Base-by-base conservation (phyloP, 306 rosid genomes). In the Castanospermum australe region DNA sequence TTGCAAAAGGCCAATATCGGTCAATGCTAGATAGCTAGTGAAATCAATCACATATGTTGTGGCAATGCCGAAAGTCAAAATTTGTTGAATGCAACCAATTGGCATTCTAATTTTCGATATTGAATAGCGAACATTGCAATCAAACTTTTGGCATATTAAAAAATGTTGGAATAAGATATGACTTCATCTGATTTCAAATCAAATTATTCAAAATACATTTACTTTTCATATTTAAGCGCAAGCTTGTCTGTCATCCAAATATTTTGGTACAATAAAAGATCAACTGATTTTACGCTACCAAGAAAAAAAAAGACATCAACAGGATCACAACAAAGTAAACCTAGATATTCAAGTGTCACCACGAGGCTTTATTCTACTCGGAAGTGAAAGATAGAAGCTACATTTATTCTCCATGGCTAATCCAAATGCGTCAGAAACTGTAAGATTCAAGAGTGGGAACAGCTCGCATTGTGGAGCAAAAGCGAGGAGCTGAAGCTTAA, bases 401-500 rank as follows among this genome's bases (percentile, higher is more conserved):
- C 36, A 41, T 50, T 50, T 33, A 51, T 71, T 47, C 73, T 21
- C 4, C 38, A 45, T 25, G 48, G 12, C 21, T 10, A 35, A 70
- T 21, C 22, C 6, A 67, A 42, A 42, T 2, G 55, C 10, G 0
- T 3, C 14, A 11, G 25, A 45, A 2, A 4, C 33, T 22, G 0
- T 63, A 21, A 62, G 14, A 32, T 5, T 81, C 50, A 60, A 13
- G 0, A n/a, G 20, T 45, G 50, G 5, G 77, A 83, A 10, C 86
- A 73, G 20, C 54, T 73, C 0, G 52, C 36, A 70, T 83, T 79
- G 0, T 56, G 83, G 1, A 66, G 44, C 73, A 83, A 70, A 47
- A 83, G 80, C 8, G 86, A 72, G 25, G 86, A 83, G 44, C 86
- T 83, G 52, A 83, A 83, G 72, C 83, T 57, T 28, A 83, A 44